These are phyloP conservation scores for Sambucus nigra DNA, from an alignment of 129 eudicot genomes.

Conservation along the genomic window DNA sequence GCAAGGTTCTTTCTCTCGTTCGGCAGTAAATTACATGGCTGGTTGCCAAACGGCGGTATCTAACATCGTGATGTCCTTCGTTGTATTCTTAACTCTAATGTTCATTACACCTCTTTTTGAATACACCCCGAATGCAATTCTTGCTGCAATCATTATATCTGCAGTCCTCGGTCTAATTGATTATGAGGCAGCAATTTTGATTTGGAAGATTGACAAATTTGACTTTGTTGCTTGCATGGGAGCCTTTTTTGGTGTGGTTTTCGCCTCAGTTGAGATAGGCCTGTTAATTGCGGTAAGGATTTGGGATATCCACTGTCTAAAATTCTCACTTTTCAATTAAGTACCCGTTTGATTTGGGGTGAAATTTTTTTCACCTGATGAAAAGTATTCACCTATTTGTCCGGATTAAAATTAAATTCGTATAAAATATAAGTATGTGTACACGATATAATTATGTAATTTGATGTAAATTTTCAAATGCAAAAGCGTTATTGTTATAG, in stretches of 20 bases:
- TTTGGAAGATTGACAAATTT: conserved; percentile 77
- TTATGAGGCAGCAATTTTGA: conserved; percentile 49
- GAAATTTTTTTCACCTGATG: no score
- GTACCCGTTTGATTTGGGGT: no score
- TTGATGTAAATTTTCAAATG: no score
- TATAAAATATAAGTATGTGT: no score
- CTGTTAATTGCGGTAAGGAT: conserved; percentile 70
- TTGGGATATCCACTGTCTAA: background rate
- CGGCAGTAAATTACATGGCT: conserved; percentile 76
- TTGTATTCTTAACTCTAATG: conserved; percentile 46
- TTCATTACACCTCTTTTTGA: conserved; percentile 72
- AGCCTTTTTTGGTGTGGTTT: conserved; percentile 77
- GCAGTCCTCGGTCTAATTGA: conserved; percentile 76
- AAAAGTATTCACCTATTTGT: no score
- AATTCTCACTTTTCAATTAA: background rate
- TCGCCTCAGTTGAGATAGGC: conserved; percentile 68
- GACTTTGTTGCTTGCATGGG: conserved; percentile 85
- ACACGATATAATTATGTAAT: no score
- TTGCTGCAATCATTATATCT: conserved; percentile 71
- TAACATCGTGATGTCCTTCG: conserved; percentile 68
- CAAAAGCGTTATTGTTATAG: no score
- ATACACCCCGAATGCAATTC: conserved; percentile 81
- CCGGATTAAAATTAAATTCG: no score
- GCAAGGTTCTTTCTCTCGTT: conserved; percentile 69
- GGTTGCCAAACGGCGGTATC: conserved; percentile 70